These are phyloP conservation scores for Priceomyces haplophilus DNA, from an alignment of 805 yeast genomes.

Conservation along the genomic window DNA sequence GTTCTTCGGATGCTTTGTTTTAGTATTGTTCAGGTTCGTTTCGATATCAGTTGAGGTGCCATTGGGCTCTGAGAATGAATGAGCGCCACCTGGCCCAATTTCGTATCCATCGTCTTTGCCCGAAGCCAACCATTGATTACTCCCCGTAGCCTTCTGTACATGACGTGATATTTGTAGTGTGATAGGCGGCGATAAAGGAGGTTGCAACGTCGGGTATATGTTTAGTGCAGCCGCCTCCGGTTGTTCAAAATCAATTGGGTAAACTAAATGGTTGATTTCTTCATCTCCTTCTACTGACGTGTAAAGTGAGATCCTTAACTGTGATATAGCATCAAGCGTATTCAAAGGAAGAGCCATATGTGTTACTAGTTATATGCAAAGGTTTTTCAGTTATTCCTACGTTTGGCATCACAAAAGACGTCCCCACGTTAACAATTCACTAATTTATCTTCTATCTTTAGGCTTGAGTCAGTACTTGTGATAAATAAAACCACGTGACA, in stretches of 20 bases:
- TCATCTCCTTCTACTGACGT: conserved; percentile 23
- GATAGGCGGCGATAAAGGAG: conserved; percentile 32
- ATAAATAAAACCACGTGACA: too few species aligned
- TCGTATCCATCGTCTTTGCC: not conserved
- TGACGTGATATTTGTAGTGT: conserved; percentile 24
- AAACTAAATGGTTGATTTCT: conserved; percentile 18
- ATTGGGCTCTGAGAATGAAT: not conserved
- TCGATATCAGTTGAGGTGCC: conserved; percentile 4
- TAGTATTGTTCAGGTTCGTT: conserved; percentile 7
- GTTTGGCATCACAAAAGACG: not conserved
- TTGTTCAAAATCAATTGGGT: conserved; percentile 11
- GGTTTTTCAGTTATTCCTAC: too few species aligned
- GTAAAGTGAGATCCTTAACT: conserved; percentile 26
- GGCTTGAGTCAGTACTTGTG: too few species aligned
- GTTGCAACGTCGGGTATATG: conserved; percentile 5
- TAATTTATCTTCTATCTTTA: not conserved
- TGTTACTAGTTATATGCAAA: not conserved
- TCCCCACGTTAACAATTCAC: not conserved
- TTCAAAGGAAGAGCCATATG: conserved; percentile 39
- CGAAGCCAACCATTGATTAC: not conserved
- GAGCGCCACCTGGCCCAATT: not conserved
- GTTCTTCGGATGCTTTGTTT: not conserved
- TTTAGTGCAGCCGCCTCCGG: conserved; percentile 2
- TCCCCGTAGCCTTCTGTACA: conserved; percentile 13
- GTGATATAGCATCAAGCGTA: conserved; percentile 25